Conservation (phyloP, 805 yeast species). For the Candida easanensis region DNA sequence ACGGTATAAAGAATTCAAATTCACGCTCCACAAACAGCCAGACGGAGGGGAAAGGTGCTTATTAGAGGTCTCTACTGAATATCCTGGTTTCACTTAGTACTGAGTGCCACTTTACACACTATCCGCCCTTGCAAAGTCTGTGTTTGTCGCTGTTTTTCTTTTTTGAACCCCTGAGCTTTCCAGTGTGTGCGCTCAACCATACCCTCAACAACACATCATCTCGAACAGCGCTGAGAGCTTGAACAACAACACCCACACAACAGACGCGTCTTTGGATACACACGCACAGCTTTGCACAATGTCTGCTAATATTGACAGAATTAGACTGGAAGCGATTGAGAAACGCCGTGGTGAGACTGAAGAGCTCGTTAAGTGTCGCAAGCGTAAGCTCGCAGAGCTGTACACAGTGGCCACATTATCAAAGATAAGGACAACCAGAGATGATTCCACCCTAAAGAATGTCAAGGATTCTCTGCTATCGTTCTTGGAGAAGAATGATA, state of each 20-base stretch:
- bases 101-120: too few relatives aligned
- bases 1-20: neutral
- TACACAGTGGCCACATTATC: constrained; percentile 57
- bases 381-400: constrained; percentile 57
- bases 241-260: neutral
- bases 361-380: constrained; percentile 47
- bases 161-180: neutral
- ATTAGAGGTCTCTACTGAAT: neutral
- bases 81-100: too few relatives aligned
- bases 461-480: constrained; percentile 39
- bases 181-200: neutral
- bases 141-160: neutral
- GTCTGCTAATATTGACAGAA: constrained; percentile 21
- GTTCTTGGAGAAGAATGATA: constrained; percentile 51
- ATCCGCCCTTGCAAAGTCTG: too few relatives aligned
- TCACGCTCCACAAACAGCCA: neutral
- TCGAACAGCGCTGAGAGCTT: neutral
- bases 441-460: constrained; percentile 36
- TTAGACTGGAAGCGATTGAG: constrained; percentile 45
- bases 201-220: neutral
- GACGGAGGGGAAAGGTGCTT: neutral
- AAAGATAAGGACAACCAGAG: constrained; percentile 37
- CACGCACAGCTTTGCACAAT: neutral
- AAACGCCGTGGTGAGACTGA: constrained; percentile 34
- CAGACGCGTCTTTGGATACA: neutral